Evolutionary conservation across 108 stramenopile genomes (phyloP).

Genomic region (Nitzschia sp.): DNA sequence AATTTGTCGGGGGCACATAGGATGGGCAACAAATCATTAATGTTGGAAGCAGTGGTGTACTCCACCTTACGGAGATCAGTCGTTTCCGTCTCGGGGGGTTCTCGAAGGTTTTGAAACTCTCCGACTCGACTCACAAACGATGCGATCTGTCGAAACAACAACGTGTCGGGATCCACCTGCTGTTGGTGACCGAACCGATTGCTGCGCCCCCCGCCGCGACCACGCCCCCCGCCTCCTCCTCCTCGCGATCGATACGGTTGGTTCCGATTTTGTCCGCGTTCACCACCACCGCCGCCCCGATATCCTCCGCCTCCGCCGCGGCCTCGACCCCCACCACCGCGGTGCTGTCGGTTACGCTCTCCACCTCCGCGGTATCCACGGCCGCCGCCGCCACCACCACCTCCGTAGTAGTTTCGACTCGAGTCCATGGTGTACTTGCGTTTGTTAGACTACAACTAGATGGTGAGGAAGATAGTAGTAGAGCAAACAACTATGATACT

Average conservation of each 20-base stretch:
- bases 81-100: background rate
- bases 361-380: constrained; percentile 22
- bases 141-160: constrained; percentile 53
- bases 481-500: no score
- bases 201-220: constrained; percentile 31
- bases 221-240: constrained; percentile 32
- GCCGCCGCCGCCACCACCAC: constrained; percentile 38
- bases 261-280: constrained; percentile 35
- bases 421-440: constrained; percentile 17
- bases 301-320: constrained; percentile 21
- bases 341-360: constrained; percentile 2
- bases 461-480: background rate
- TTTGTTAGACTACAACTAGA: background rate
- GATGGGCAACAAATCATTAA: constrained; percentile 55
- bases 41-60: constrained; percentile 43
- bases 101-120: constrained; percentile 52
- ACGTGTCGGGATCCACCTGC: constrained; percentile 54
- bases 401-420: constrained; percentile 37
- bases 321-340: constrained; percentile 34
- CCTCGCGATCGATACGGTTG: constrained; percentile 35
- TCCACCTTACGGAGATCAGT: constrained; percentile 25
- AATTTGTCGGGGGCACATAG: constrained; percentile 56
- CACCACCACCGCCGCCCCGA: constrained; percentile 19
- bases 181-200: constrained; percentile 59
- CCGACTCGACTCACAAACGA: constrained; percentile 81